Conservation (phyloP, 2,329 filamentous ascomycete species). For the Colletotrichum horii region DNA sequence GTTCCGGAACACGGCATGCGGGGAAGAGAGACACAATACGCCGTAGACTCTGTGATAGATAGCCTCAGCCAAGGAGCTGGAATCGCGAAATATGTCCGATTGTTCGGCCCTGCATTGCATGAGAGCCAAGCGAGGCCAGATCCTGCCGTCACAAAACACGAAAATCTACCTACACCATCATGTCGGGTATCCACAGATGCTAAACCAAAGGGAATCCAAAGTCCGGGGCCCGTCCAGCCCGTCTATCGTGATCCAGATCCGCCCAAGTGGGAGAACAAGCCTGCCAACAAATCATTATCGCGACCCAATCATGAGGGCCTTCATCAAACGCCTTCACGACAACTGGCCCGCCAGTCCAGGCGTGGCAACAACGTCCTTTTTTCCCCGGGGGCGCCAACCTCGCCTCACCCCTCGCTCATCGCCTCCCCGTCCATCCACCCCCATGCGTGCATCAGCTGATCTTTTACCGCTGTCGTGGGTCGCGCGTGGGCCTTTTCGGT, state of each 20-base stretch:
- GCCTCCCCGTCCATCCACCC: slow-evolving; percentile 39
- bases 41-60: background rate
- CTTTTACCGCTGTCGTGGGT: slow-evolving; percentile 53
- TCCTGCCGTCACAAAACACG: background rate
- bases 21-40: background rate
- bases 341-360: background rate
- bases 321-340: background rate
- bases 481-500: slow-evolving; percentile 57
- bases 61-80: background rate
- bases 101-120: background rate
- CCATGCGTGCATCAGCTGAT: slow-evolving; percentile 54
- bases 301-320: background rate
- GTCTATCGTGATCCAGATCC: slow-evolving; percentile 8
- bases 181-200: slow-evolving; percentile 16
- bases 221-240: background rate
- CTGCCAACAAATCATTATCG: background rate
- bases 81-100: slow-evolving; percentile 19
- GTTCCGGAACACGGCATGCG: background rate
- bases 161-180: background rate
- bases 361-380: background rate
- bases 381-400: background rate
- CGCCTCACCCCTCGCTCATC: slow-evolving; percentile 9
- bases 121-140: background rate
- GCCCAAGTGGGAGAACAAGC: background rate
- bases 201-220: slow-evolving; percentile 13